These are phyloP conservation scores for Sclerotinia spermophila DNA, from an alignment of 2,329 filamentous ascomycete species.

Conservation along the genomic window DNA sequence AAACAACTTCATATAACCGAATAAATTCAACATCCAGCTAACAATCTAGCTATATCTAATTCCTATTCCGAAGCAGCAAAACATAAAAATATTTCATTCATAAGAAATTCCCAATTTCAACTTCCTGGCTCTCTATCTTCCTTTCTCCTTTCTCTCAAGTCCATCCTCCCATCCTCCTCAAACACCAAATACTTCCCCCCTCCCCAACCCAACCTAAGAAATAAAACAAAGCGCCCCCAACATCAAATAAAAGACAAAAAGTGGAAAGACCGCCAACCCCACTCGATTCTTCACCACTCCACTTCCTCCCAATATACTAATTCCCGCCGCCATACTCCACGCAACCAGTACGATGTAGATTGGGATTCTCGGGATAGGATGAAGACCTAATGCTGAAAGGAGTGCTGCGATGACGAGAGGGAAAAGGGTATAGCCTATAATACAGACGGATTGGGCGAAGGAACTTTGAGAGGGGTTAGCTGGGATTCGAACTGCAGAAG, in stretches of 20 bases:
- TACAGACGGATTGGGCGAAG: conserved; percentile 95
- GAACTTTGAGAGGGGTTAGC: conserved; percentile 56
- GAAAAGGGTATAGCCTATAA: conserved; percentile 98
- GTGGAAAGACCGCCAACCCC: conserved; percentile 21
- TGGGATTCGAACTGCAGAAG: too few relatives aligned
- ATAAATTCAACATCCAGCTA: too few relatives aligned
- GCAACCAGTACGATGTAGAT: conserved; percentile 83
- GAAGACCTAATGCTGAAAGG: conserved; percentile 77
- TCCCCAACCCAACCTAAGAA: neutral
- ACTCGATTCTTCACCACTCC: conserved; percentile 23
- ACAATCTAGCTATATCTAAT: too few relatives aligned
- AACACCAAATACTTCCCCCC: too few relatives aligned
- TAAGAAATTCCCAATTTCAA: too few relatives aligned
- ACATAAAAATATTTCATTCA: too few relatives aligned
- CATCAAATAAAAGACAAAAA: conserved; percentile 23
- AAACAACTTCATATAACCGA: too few relatives aligned
- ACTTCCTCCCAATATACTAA: conserved; percentile 23
- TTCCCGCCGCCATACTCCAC: conserved; percentile 85
- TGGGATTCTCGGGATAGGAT: conserved; percentile 78
- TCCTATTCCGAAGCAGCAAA: too few relatives aligned
- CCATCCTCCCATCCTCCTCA: neutral
- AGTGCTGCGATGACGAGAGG: conserved; percentile 90
- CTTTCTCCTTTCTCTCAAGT: too few relatives aligned
- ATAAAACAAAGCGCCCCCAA: conserved; percentile 21
- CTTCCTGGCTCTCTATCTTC: too few relatives aligned